Evolutionary conservation across 1,284 basidiomycete species (phyloP).

Genomic region (Moniliella sp.): DNA sequence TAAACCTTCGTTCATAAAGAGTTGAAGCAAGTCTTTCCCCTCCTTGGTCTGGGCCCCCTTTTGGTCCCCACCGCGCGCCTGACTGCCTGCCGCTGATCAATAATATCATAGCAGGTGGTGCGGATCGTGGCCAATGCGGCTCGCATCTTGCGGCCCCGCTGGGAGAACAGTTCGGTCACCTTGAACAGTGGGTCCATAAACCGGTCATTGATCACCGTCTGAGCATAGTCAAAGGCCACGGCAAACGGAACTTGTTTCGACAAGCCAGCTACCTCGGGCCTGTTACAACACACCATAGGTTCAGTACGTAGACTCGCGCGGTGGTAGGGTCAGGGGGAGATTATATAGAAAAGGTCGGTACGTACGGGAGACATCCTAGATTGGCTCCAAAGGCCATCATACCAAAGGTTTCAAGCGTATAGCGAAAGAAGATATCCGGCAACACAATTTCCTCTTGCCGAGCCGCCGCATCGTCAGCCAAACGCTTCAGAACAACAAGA

Average conservation of each 20-base stretch:
- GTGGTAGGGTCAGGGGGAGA: no score
- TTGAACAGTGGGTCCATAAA: conserved; percentile 10
- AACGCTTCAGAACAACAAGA: conserved; percentile 6
- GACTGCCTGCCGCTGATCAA: no score
- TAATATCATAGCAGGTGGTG: conserved; percentile 10
- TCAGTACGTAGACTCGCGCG: no score
- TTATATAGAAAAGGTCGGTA: no score
- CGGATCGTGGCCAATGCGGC: conserved; percentile 6
- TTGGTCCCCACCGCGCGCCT: no score
- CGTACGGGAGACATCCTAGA: conserved; percentile 11
- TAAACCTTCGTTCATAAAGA: conserved; percentile 36
- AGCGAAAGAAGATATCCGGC: conserved; percentile 14
- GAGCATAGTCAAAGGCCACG: conserved; percentile 26
- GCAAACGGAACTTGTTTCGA: conserved; percentile 24
- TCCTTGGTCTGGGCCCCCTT: conserved; percentile 6
- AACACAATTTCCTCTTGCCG: conserved; percentile 4
- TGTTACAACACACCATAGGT: no score
- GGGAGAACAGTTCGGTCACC: conserved; percentile 12
- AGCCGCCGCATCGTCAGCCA: conserved; percentile 7
- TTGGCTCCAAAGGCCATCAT: conserved; percentile 4
- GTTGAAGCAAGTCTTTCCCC: conserved; percentile 31
- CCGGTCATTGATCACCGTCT: conserved; percentile 18
- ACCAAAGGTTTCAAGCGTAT: conserved; percentile 4
- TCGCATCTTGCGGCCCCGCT: conserved; percentile 5
- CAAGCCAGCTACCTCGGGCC: conserved; percentile 8